phyloP scores from a whole-genome alignment of 2,329 filamentous ascomycete genomes.

The Xylariomycetidae sp. region DNA sequence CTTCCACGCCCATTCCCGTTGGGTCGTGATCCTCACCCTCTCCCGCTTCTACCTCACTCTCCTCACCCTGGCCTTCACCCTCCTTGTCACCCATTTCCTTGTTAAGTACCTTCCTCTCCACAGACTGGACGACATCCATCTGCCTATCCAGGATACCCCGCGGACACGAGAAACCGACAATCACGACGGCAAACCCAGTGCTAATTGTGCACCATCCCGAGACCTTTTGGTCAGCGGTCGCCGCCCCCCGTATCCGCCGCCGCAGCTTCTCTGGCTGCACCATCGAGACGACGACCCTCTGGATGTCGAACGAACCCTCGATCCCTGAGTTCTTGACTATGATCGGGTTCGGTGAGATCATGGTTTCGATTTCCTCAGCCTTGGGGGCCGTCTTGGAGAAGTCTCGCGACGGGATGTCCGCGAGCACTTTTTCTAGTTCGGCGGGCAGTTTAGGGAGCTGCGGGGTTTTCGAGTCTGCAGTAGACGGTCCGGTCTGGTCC shows the following conservation, averaged over 20 bases:
- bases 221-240: slow-evolving; percentile 21
- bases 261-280: slow-evolving; percentile 22
- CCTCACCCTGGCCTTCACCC: slow-evolving; percentile 10
- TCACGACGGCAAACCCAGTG: slow-evolving; percentile 25
- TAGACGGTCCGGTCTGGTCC: too few relatives aligned
- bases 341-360: slow-evolving; percentile 30
- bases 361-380: slow-evolving; percentile 13
- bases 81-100: slow-evolving; percentile 12
- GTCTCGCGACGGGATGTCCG: slow-evolving; percentile 7
- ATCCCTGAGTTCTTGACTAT: slow-evolving; percentile 14
- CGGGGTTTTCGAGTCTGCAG: too few relatives aligned
- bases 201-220: slow-evolving; percentile 27
- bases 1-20: too few relatives aligned
- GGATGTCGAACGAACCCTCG: slow-evolving; percentile 29
- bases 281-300: slow-evolving; percentile 40
- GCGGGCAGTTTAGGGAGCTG: slow-evolving; percentile 4
- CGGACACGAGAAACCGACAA: slow-evolving; percentile 25
- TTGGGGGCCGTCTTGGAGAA: slow-evolving; percentile 4
- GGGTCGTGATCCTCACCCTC: neutral
- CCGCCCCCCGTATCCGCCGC: slow-evolving; percentile 18
- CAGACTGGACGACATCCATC: slow-evolving; percentile 24
- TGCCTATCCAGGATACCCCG: slow-evolving; percentile 22
- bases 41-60: slow-evolving; percentile 1
- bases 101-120: slow-evolving; percentile 20
- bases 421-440: slow-evolving; percentile 8